Percentiles rank a stretch among this genome's conserved stretches.
Conservation (phyloP, 345 rosid genomes). For the Erysimum cheiranthoides region DNA sequence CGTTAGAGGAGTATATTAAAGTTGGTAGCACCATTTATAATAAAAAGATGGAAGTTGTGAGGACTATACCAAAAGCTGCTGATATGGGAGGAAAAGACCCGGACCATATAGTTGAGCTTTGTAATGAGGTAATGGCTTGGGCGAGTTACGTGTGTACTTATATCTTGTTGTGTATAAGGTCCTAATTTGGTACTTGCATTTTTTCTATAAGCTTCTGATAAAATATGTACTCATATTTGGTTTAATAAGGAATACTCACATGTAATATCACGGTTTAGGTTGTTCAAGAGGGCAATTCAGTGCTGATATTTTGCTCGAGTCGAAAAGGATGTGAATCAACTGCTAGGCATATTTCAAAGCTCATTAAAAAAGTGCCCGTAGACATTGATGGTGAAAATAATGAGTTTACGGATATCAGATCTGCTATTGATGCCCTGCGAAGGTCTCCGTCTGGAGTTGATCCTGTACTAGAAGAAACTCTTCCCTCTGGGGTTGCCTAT, state of each 20-base stretch:
- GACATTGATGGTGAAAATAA: conserved; percentile 52
- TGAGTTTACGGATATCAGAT: conserved; percentile 66
- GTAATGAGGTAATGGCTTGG: conserved; percentile 77
- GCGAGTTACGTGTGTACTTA: conserved; percentile 5
- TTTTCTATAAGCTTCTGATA: conserved; percentile 15
- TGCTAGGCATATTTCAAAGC: conserved; percentile 84
- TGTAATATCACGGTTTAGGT: conserved; percentile 56
- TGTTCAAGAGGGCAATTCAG: conserved; percentile 96
- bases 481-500: conserved; percentile 95
- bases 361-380: conserved; percentile 64
- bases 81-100: conserved; percentile 94
- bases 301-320: conserved; percentile 93
- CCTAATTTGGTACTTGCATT: conserved; percentile 14
- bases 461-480: conserved; percentile 87
- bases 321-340: conserved; percentile 99
- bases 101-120: conserved; percentile 87
- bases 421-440: conserved; percentile 80
- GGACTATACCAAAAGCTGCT: conserved; percentile 74
- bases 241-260: conserved; percentile 36
- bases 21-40: conserved; percentile 84
- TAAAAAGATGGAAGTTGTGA: conserved; percentile 76
- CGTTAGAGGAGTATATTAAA: conserved; percentile 88
- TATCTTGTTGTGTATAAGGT: conserved; percentile 9
- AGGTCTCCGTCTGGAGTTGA: conserved; percentile 91
- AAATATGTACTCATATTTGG: conserved; percentile 30